phyloP scores from a whole-genome alignment of 140 eudicot genomes.

The Erigeron philadelphicus region DNA sequence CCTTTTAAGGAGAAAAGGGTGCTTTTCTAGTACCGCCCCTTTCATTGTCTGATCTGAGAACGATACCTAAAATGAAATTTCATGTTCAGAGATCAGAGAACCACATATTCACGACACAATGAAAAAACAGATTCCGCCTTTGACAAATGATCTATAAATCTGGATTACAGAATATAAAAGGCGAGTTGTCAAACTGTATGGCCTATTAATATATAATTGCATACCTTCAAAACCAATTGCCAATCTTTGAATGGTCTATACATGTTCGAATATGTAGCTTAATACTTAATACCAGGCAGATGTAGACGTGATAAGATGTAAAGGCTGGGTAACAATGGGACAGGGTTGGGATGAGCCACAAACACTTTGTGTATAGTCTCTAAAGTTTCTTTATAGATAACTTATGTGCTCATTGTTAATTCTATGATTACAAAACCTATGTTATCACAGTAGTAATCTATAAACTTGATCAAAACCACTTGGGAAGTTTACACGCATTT shows the following conservation, averaged over 20 bases:
- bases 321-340: neutral
- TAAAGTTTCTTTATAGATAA: neutral
- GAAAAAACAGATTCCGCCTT: conserved; percentile 4
- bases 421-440: neutral
- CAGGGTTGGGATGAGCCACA: neutral
- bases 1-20: conserved; percentile 80
- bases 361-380: neutral
- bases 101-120: neutral
- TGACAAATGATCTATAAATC: conserved; percentile 3
- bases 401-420: neutral
- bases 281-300: neutral
- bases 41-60: conserved; percentile 68
- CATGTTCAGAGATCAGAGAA: conserved; percentile 16
- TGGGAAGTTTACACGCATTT: neutral
- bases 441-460: neutral
- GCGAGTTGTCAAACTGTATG: neutral
- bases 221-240: too few relatives aligned
- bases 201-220: too few relatives aligned
- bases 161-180: neutral
- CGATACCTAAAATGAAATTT: conserved; percentile 49
- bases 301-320: neutral
- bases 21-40: conserved; percentile 54
- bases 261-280: too few relatives aligned
- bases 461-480: neutral
- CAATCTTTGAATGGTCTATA: too few relatives aligned